Conservation (phyloP, 1,139 yeast species). For the Geotrichum australiense region DNA sequence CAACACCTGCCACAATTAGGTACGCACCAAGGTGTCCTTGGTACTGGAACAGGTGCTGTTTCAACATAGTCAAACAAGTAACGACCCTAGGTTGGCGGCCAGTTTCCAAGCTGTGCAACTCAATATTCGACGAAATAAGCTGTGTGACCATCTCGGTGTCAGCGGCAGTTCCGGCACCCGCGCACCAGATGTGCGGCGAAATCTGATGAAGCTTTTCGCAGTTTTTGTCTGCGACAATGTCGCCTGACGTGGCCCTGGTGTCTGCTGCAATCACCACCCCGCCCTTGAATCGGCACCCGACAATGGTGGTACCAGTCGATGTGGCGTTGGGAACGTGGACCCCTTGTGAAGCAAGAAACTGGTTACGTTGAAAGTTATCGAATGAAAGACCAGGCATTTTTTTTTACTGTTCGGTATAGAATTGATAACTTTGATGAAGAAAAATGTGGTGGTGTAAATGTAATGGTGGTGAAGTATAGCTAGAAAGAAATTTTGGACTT, state of each 20-base stretch:
- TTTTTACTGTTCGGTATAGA: too few relatives aligned
- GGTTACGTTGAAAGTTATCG: conserved; percentile 88
- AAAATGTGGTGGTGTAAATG: too few relatives aligned
- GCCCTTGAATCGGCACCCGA: conserved; percentile 83
- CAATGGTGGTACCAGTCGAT: conserved; percentile 97
- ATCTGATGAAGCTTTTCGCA: conserved; percentile 92
- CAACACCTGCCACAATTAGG: conserved; percentile 92
- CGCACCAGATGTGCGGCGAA: conserved; percentile 96
- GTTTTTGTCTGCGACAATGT: conserved; percentile 94
- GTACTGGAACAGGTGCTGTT: conserved; percentile 91
- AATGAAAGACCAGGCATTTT: conserved; percentile 85
- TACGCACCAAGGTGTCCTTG: conserved; percentile 98
- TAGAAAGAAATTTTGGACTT: too few relatives aligned
- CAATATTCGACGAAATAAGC: conserved; percentile 82
- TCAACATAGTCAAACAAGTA: conserved; percentile 84
- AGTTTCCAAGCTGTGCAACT: conserved; percentile 76
- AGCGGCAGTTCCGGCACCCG: conserved; percentile 99
- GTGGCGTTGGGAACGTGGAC: conserved; percentile 79
- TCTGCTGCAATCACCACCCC: conserved; percentile 99
- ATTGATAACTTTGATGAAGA: too few relatives aligned
- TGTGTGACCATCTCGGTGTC: conserved; percentile 97
- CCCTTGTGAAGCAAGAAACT: conserved; percentile 62
- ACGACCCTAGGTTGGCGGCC: conserved; percentile 88
- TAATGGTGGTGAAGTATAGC: too few relatives aligned
- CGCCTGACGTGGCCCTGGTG: conserved; percentile 95